Percentiles rank a stretch among this genome's conserved stretches.
Conservation (phyloP, 306 rosid species). For the Crotalaria pallida region DNA sequence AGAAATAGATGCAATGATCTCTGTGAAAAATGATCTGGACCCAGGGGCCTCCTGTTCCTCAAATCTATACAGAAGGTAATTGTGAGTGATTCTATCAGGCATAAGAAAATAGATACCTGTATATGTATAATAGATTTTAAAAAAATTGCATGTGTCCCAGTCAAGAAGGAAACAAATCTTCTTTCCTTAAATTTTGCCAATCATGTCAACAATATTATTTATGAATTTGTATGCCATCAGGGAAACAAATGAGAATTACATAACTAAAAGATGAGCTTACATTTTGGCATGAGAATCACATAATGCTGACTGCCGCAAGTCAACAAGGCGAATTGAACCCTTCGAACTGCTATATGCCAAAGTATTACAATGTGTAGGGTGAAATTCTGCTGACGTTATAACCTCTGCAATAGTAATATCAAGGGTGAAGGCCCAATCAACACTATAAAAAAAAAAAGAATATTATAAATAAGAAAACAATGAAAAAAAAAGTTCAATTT, state of each 20-base stretch:
- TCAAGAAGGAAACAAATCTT: not conserved
- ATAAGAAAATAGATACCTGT: constrained; percentile 3
- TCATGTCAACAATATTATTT: not conserved
- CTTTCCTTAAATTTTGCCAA: not conserved
- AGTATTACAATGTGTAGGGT: constrained; percentile 88
- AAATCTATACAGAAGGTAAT: constrained; percentile 54
- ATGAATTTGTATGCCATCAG: not conserved
- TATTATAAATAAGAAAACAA: not conserved
- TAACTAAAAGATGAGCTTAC: constrained; percentile 39
- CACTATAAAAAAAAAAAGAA: not conserved
- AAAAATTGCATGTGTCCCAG: not conserved
- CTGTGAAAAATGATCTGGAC: constrained; percentile 93
- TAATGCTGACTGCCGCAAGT: constrained; percentile 96
- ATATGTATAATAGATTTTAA: not conserved
- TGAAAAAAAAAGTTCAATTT: not conserved
- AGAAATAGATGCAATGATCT: constrained; percentile 96
- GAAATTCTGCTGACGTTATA: constrained; percentile 99
- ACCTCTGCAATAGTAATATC: constrained; percentile 69
- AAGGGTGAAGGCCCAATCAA: constrained; percentile 16
- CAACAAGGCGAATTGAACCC: constrained; percentile 95
- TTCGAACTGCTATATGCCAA: constrained; percentile 98
- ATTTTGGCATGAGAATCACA: constrained; percentile 94
- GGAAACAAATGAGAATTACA: constrained; percentile 8
- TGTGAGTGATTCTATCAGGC: constrained; percentile 7
- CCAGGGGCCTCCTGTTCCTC: constrained; percentile 97